These are phyloP conservation scores for Acacia melanoxylon DNA, from an alignment of 306 rosid genomes.

Conservation along the genomic window DNA sequence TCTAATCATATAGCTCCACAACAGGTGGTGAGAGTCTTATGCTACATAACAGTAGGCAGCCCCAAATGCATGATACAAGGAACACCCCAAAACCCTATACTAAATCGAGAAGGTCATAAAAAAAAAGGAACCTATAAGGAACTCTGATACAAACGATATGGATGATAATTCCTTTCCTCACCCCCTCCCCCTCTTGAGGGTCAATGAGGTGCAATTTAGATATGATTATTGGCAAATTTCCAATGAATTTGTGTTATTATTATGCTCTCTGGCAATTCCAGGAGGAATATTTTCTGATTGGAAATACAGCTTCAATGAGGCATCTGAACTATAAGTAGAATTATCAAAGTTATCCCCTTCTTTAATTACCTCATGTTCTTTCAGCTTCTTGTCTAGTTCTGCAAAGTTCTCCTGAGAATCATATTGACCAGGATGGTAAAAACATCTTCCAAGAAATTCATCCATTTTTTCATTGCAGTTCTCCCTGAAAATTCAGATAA, in stretches of 20 bases:
- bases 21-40: background rate
- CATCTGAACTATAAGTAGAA: conserved; percentile 1
- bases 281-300: conserved; percentile 5
- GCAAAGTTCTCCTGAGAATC: conserved; percentile 77
- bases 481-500: conserved; percentile 56
- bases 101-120: background rate
- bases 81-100: background rate
- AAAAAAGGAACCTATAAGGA: background rate
- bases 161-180: background rate
- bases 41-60: background rate
- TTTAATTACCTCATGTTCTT: conserved; percentile 76
- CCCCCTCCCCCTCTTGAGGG: background rate
- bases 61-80: background rate
- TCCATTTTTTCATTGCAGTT: conserved; percentile 87
- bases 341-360: conserved; percentile 1
- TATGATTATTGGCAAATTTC: background rate
- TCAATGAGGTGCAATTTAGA: conserved; percentile 7
- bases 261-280: background rate
- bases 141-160: background rate
- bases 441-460: conserved; percentile 78
- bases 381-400: conserved; percentile 75
- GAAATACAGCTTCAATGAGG: conserved; percentile 8
- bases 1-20: background rate
- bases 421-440: conserved; percentile 94
- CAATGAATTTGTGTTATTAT: background rate